These are phyloP conservation scores for Pythium sp. DNA, from an alignment of 352 stramenopile genomes.

Conservation along the genomic window DNA sequence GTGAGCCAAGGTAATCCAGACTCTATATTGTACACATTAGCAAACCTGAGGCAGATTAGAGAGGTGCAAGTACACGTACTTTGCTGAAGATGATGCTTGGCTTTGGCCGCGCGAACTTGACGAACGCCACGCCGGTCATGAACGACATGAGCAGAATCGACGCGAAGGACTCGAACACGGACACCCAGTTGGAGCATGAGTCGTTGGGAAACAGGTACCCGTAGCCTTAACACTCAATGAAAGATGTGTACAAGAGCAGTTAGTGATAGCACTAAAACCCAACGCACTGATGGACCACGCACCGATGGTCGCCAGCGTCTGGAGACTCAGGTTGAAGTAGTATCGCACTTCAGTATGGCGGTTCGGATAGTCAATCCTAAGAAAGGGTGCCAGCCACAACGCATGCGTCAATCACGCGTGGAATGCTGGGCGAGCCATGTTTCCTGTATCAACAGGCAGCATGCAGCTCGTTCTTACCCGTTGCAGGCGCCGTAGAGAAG, in stretches of 20 bases:
- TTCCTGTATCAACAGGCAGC: background rate
- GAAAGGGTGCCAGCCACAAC: background rate
- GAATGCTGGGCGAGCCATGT: background rate
- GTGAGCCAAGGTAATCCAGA: background rate
- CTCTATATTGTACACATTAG: background rate
- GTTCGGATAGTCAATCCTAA: conserved; percentile 9
- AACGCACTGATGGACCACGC: conserved; percentile 30
- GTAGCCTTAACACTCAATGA: conserved; percentile 28
- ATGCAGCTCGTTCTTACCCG: conserved; percentile 22
- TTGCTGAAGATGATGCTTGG: conserved; percentile 53
- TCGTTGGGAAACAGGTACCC: conserved; percentile 43
- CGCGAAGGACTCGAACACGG: conserved; percentile 46
- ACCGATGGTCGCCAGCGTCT: conserved; percentile 63
- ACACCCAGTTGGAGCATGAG: conserved; percentile 52
- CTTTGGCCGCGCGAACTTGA: conserved; percentile 54
- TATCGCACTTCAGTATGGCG: conserved; percentile 24
- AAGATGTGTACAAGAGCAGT: too few relatives aligned
- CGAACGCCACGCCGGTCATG: conserved; percentile 60
- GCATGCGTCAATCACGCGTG: background rate
- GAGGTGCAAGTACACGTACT: conserved; percentile 1
- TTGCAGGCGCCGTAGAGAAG: conserved; percentile 41
- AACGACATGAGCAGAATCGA: conserved; percentile 59
- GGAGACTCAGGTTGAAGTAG: conserved; percentile 63
- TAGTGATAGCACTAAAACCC: background rate
- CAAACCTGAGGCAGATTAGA: background rate